A percentile compares a stretch with the other conserved stretches of the same genome.
Evolutionary conservation across 495 filamentous ascomycete genomes (phyloP).

Genomic region (Mytilinidion resinicola): DNA sequence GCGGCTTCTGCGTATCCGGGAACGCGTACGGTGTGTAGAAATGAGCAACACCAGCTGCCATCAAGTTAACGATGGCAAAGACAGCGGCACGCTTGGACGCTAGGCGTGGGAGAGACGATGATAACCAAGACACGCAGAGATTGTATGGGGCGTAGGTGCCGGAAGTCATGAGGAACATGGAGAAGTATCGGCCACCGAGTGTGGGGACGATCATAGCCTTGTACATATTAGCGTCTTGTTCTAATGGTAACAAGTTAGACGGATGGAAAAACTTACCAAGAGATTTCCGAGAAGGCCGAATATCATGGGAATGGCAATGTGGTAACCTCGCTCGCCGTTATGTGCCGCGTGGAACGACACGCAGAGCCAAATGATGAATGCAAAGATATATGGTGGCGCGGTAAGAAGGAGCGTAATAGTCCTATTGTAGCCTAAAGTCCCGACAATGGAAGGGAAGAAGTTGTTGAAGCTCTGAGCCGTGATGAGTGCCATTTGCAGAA

Average conservation of each 20-base stretch:
- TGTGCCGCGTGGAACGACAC: neutral
- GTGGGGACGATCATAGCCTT: neutral
- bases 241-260: no score
- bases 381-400: neutral
- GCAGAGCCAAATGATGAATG: neutral
- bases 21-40: neutral
- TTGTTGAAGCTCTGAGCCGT: neutral
- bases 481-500: constrained; percentile 1
- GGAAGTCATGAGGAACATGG: neutral
- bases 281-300: neutral
- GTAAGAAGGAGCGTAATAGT: constrained; percentile 1
- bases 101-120: neutral
- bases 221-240: no score
- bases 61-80: constrained; percentile 1
- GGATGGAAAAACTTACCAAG: no score
- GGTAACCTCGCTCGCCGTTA: neutral
- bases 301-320: constrained; percentile 1
- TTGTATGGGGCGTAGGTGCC: neutral
- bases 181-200: neutral
- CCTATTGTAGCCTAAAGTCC: neutral
- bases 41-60: neutral
- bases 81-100: constrained; percentile 1
- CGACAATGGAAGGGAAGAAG: constrained; percentile 8
- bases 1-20: constrained; percentile 1
- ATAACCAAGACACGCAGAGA: neutral